Evolutionary conservation across 2,329 filamentous ascomycete genomes (phyloP).

Genomic region (Hymenoscyphus linearis): DNA sequence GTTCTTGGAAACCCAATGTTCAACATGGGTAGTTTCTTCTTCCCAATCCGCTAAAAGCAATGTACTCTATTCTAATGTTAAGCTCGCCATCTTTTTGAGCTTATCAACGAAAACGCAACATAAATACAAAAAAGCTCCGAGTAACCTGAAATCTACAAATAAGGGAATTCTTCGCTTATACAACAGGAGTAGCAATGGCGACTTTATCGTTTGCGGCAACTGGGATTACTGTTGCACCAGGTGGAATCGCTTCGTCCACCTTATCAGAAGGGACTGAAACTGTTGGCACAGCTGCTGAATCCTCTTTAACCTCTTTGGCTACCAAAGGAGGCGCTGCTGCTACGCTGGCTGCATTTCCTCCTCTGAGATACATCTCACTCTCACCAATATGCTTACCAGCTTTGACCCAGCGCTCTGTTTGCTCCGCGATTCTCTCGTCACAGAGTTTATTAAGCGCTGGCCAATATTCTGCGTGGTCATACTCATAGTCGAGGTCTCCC

Average conservation of each 20-base stretch:
- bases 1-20: neutral
- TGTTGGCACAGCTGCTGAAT: neutral
- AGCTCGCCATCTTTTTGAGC: neutral
- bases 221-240: neutral
- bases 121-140: neutral
- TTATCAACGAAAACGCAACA: neutral
- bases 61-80: neutral
- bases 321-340: neutral
- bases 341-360: conserved; percentile 36
- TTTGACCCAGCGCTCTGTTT: conserved; percentile 67
- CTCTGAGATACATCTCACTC: conserved; percentile 80
- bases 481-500: conserved; percentile 82
- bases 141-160: neutral
- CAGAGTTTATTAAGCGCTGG: conserved; percentile 72
- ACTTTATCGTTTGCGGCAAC: neutral
- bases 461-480: conserved; percentile 88
- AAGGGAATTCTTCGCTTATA: neutral
- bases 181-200: neutral
- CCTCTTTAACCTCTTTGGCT: neutral
- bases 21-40: neutral
- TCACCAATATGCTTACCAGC: conserved; percentile 81
- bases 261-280: neutral
- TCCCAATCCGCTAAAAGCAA: neutral
- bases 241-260: neutral
- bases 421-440: conserved; percentile 56